Evolutionary conservation across 106 monocot species (phyloP), one percentile per base, ranked within the genome.

Genomic region (Dendrobium officinale): DNA sequence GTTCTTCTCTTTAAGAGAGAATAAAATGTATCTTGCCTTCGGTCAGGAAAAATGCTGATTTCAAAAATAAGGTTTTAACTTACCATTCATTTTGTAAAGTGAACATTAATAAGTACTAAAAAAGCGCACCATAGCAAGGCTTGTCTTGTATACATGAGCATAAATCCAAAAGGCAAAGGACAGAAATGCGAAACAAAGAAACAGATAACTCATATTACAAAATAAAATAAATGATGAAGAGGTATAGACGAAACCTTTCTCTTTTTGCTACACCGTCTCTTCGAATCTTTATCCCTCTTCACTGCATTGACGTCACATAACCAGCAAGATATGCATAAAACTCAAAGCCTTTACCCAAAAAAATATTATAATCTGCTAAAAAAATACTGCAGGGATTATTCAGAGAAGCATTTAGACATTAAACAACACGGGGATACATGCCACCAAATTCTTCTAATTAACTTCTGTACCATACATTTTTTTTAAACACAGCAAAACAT

Each of bases 281-380:
- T 27, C 26, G 26, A 66, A 66, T 66, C 64, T 66, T 66, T 66
- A 22, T 66, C 64, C 64, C 64, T 66, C n/a, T 66, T 66, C 64
- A 1, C 64, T 66, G 64, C 26, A 26, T 66, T 66, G 6, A 66
- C 15, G 51, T 51, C 10, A 15, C 51, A 13, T 15, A 13, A 51
- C 6, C 61, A 22, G 61, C 6, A 61, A 61, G 22, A 61, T 51
- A 66, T 26, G 64, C 9, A 66, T 6, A n/a, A 66, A 66, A 66
- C 24, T 66, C 6, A 22, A 66, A 66, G 6, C 26, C 24, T 9
- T n/a, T 22, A 66, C 64, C 24, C 0, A 19, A 44, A 58, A 58
- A 58, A 58, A 17, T 58, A 58, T 24, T 66, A 22, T 26, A 66
- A 26, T 26, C n/a, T 66, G 5, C n/a, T 66, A 66, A 66, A 66